Evolutionary conservation across 2,329 filamentous ascomycete species (phyloP).

Genomic region (Graphilbum fragrans): DNA sequence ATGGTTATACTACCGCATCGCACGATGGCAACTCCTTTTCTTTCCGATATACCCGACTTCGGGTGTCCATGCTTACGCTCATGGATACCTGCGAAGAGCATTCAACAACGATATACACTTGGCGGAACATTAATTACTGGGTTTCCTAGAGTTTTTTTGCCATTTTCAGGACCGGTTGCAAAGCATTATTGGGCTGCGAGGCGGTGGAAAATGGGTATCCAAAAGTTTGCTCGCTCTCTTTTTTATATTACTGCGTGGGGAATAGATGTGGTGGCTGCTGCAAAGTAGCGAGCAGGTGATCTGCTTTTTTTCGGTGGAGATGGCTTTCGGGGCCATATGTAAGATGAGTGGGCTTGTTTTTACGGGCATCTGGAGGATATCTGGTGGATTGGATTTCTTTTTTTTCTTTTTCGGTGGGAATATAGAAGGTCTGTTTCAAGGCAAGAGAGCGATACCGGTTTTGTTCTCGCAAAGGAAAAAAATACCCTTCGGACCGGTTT

Average conservation of each 20-base stretch:
- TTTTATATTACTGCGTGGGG: background rate
- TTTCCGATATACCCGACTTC: background rate
- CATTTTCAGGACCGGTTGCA: background rate
- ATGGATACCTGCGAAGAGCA: background rate
- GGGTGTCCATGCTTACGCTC: background rate
- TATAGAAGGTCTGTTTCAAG: too few species aligned
- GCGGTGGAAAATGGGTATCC: background rate
- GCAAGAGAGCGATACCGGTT: too few species aligned
- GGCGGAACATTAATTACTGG: background rate
- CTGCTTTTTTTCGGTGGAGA: too few species aligned
- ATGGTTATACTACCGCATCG: background rate
- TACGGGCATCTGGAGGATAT: too few species aligned
- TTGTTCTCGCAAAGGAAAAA: too few species aligned
- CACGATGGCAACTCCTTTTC: background rate
- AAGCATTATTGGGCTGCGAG: background rate
- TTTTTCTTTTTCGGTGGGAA: background rate
- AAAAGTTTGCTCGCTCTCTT: background rate
- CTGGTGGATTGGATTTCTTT: constrained; percentile 4
- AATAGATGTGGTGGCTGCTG: too few species aligned
- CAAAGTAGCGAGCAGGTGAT: background rate
- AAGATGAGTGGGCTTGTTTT: too few species aligned
- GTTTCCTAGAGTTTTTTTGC: background rate
- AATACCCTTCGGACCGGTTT: background rate
- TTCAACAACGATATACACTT: background rate
- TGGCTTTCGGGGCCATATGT: too few species aligned